Conservation (phyloP, 2,329 filamentous ascomycete species). For the Penicillium sp. region DNA sequence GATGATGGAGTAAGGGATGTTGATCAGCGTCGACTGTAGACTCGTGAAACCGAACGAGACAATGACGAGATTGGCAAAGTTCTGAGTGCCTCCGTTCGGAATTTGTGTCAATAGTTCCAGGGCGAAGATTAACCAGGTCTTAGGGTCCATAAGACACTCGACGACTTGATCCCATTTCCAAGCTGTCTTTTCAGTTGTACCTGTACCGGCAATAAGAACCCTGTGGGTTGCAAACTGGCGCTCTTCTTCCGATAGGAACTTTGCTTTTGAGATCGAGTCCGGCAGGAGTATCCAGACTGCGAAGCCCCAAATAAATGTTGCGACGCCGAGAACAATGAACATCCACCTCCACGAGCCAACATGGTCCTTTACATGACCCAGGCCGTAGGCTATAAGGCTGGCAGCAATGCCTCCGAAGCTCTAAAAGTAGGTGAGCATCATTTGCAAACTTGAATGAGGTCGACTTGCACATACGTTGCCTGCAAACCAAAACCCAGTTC, state of each 20-base stretch:
- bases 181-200: constrained; percentile 45
- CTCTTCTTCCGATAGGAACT: constrained; percentile 55
- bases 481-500: constrained; percentile 54
- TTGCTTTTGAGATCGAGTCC: constrained; percentile 52
- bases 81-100: constrained; percentile 59
- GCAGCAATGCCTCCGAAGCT: constrained; percentile 19
- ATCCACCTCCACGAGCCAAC: constrained; percentile 45
- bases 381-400: constrained; percentile 46
- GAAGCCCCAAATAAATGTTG: constrained; percentile 51
- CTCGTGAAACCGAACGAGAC: constrained; percentile 21
- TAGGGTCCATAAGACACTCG: constrained; percentile 55
- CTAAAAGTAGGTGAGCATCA: constrained; percentile 5
- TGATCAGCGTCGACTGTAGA: constrained; percentile 43
- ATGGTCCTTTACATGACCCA: constrained; percentile 49
- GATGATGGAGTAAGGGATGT: constrained; percentile 56
- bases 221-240: constrained; percentile 35
- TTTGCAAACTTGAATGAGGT: neutral
- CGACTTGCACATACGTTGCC: constrained; percentile 15
- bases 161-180: constrained; percentile 51
- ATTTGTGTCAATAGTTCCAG: constrained; percentile 52
- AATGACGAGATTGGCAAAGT: constrained; percentile 39
- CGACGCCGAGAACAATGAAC: constrained; percentile 53
- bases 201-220: constrained; percentile 49
- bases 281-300: constrained; percentile 50
- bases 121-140: constrained; percentile 57